Evolutionary conservation across 768 basidiomycete genomes (phyloP), one percentile per base, ranked within the genome.

Genomic region (Suillus alpinus): DNA sequence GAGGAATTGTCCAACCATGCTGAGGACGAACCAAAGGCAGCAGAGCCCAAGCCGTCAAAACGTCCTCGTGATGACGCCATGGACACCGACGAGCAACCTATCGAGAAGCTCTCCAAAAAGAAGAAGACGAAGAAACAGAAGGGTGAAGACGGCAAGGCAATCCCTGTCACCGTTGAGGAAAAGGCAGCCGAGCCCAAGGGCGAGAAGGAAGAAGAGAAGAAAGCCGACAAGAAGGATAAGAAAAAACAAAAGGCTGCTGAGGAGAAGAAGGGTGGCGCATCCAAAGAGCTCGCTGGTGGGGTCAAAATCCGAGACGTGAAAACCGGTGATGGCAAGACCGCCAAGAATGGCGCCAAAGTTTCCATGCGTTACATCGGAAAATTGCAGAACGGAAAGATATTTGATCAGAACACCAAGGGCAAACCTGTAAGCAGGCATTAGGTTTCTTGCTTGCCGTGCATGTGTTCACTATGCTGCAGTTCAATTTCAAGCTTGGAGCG

Each of bases 351-450:
- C 16, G 86, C 89, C 76, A 87, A 79, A 46, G 82, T 97, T 53
- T 79, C 78, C 58, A 92, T 98, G 89, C 81, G 96, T 60, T 98
- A 98, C 76, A 88, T 98, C 67, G 96, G 96, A 65, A 96, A 95
- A 78, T 80, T 97, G 46, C 73, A 77, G 56, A 85, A 87, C 62
- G 91, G 89, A 66, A 88, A 85, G 66, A 65, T 86, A 20, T 94
- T 94, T 65, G 93, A 95, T 76, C 79, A 82, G 65, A 94, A 94
- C 74, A 83, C 80, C 65, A 89, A 86, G 73, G 95, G 95, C 66
- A 88, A 89, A 68, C 93, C 94, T 29, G 92, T 96, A 70, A 69
- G 88, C 76, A 16, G 31, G 52, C 44, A 51, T 70, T 59, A 23
- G 3, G 8, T 23, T 20, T 47, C n/a, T 57, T 16, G 57, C 36